These are phyloP conservation scores for Boletus fagicola DNA, from an alignment of 768 basidiomycete genomes.

Conservation along the genomic window DNA sequence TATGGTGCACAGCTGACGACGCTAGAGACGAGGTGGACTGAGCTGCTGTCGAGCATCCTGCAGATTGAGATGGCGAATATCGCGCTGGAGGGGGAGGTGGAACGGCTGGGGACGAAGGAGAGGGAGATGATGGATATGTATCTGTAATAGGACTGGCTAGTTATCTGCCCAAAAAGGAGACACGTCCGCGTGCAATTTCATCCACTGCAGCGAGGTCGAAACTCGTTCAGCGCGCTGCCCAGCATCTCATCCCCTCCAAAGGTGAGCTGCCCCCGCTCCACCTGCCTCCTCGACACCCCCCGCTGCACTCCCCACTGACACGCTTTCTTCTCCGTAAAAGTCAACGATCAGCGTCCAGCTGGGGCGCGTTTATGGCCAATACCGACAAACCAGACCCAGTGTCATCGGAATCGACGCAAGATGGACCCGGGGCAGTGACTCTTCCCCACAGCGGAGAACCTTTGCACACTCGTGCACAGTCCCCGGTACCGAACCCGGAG, in stretches of 20 bases:
- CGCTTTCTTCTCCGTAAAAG: slow-evolving; percentile 13
- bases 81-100: slow-evolving; percentile 81
- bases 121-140: slow-evolving; percentile 52
- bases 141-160: background rate
- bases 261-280: slow-evolving; percentile 6
- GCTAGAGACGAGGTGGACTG: slow-evolving; percentile 89
- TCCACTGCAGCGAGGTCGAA: slow-evolving; percentile 13
- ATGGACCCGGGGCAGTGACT: slow-evolving; percentile 16
- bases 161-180: slow-evolving; percentile 27
- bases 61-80: slow-evolving; percentile 96
- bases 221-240: slow-evolving; percentile 4
- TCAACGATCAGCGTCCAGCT: slow-evolving; percentile 49
- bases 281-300: too few species aligned
- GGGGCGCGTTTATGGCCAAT: slow-evolving; percentile 81
- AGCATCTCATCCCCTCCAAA: background rate
- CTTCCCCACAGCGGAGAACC: slow-evolving; percentile 6
- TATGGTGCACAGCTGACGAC: slow-evolving; percentile 76
- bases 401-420: slow-evolving; percentile 42
- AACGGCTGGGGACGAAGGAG: slow-evolving; percentile 54
- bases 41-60: slow-evolving; percentile 83
- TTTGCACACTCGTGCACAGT: slow-evolving; percentile 15
- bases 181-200: slow-evolving; percentile 17
- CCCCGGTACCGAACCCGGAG: slow-evolving; percentile 16
- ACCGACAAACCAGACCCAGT: slow-evolving; percentile 48
- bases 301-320: slow-evolving; percentile 2